Conservation (phyloP, 805 yeast genomes). For the Pichia kluyveri region DNA sequence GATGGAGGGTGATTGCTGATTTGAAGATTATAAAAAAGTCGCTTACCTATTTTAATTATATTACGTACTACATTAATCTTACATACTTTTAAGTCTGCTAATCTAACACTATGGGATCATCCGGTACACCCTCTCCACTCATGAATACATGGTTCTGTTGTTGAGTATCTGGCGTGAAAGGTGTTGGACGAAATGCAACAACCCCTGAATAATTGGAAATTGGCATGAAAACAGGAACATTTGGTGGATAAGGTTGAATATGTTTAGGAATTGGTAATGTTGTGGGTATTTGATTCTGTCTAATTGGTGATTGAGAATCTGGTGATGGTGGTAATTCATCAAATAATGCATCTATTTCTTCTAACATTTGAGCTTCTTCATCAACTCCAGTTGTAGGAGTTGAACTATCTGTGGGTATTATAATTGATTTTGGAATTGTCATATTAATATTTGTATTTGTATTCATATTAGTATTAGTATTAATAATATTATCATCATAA, state of each 20-base stretch:
- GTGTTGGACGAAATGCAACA: constrained; percentile 5
- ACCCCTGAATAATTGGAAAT: constrained; percentile 1
- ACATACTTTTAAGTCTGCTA: background rate
- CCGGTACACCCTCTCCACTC: constrained; percentile 24
- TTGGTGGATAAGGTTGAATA: background rate
- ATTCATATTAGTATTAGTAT: background rate
- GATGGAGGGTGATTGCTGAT: no score
- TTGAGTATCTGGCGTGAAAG: background rate
- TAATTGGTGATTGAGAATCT: background rate
- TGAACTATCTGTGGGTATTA: background rate
- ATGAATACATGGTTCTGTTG: constrained; percentile 17
- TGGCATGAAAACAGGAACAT: background rate
- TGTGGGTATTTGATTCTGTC: background rate
- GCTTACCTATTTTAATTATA: no score
- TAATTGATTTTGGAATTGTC: background rate
- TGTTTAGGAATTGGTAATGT: background rate
- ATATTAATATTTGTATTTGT: background rate
- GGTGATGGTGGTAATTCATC: constrained; percentile 1
- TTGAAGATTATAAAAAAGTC: no score
- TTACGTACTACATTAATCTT: no score
- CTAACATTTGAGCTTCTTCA: constrained; percentile 7
- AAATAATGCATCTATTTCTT: constrained; percentile 5
- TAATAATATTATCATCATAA: constrained; percentile 5
- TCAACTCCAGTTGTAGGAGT: background rate
- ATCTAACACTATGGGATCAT: constrained; percentile 26